Base-by-base conservation (phyloP, 2,329 filamentous ascomycete genomes). In the Sarocladiaceae sp. region DNA sequence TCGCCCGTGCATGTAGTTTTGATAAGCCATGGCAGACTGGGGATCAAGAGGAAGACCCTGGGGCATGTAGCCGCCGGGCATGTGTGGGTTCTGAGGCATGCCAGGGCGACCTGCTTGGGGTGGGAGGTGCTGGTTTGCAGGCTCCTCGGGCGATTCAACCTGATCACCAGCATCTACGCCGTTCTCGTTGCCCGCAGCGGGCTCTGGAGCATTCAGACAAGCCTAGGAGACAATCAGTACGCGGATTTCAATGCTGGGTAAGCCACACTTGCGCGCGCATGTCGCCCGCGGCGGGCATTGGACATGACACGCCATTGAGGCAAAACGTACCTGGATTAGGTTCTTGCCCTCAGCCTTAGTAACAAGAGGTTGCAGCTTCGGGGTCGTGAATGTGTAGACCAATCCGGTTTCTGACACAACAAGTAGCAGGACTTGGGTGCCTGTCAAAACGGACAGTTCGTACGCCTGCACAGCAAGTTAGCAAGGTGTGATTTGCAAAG, bases 271-370 rank as follows among this genome's bases (percentile, higher is more conserved):
- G n/a, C n/a, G n/a, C n/a, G n/a, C n/a, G n/a, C n/a, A n/a, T n/a
- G n/a, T n/a, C n/a, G n/a, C n/a, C n/a, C n/a, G n/a, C n/a, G n/a
- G 36, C 7, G 18, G 18, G 36, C 12, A 39, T 39, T 39, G 36
- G 36, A n/a, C 23, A 12, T 3, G 12, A 37, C 5, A 17, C 7
- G 35, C 7, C 35, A n/a, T 6, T n/a, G 42, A 17, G 18, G 26
- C 23, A 12, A 6, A 22, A 63, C 83, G 59, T 82, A 97, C 94
- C 85, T 99, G 94, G 61, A 99, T 97, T 59, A 99, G 78, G 70
- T 99, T 99, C 83, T 99, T 99, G 75, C 94, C 94, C 74, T 97
- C 94, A 17, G 94, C 88, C 78, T 97, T 97, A 57, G 94, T 99
- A 61, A 97, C 94, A 51, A 99, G 84, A 57, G 94, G 94, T 75